phyloP scores from a whole-genome alignment of 1,284 basidiomycete genomes.

The Acaromyces ingoldii region DNA sequence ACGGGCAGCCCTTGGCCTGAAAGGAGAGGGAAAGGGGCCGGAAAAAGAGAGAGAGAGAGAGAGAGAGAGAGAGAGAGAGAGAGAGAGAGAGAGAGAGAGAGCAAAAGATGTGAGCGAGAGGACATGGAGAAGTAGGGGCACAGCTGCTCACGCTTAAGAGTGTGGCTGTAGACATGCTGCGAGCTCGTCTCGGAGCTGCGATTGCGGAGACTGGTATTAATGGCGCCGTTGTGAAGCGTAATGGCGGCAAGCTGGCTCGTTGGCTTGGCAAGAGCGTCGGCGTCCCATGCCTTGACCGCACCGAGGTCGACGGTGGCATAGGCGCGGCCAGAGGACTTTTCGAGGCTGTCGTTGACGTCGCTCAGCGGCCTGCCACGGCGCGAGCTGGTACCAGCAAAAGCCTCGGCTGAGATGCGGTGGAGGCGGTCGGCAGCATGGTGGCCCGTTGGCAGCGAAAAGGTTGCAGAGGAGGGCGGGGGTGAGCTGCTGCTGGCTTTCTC shows the following conservation, averaged over 20 bases:
- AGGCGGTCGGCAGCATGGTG: constrained; percentile 1
- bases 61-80: too few species aligned
- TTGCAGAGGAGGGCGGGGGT: too few species aligned
- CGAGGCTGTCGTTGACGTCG: too few species aligned
- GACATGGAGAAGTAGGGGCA: too few species aligned
- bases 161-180: constrained; percentile 76
- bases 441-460: too few species aligned
- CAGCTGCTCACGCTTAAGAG: constrained; percentile 34
- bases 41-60: too few species aligned
- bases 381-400: too few species aligned
- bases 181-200: constrained; percentile 65
- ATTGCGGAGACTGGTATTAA: constrained; percentile 63
- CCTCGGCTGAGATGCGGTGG: neutral
- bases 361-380: too few species aligned
- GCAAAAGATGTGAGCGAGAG: too few species aligned
- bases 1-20: constrained; percentile 69
- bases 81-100: too few species aligned
- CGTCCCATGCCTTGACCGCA: constrained; percentile 23
- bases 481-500: too few species aligned
- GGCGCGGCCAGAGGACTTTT: too few species aligned
- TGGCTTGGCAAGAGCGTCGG: constrained; percentile 49
- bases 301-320: constrained; percentile 7
- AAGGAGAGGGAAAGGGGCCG: constrained; percentile 54
- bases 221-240: constrained; percentile 70
- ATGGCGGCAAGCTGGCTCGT: constrained; percentile 73